A percentile compares a stretch with the other conserved stretches of the same genome.
phyloP scores from a whole-genome alignment of 768 basidiomycete genomes.

The Leccinum fibrillosum region DNA sequence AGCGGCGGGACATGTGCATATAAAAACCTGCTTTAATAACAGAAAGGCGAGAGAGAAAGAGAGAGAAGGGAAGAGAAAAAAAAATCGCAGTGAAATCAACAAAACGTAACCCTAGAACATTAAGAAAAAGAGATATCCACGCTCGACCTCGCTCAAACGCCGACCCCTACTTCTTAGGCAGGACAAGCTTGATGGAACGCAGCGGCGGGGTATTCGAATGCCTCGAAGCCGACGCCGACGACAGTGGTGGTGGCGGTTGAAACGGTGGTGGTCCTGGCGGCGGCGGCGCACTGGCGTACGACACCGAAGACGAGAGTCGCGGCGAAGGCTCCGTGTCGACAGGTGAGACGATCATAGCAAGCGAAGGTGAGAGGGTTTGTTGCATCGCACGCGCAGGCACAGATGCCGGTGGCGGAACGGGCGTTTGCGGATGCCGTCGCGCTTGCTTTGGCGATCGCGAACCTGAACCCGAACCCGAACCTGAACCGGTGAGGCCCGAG shows the following conservation, averaged over 20 bases:
- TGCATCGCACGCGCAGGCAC: constrained; percentile 32
- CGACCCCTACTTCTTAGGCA: constrained; percentile 28
- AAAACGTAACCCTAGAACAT: neutral
- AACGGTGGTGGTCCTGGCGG: constrained; percentile 13
- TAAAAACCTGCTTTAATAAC: neutral
- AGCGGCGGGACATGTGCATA: neutral
- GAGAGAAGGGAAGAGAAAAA: neutral
- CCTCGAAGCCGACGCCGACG: constrained; percentile 1
- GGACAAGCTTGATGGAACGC: constrained; percentile 30
- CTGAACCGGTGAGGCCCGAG: neutral
- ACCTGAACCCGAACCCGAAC: constrained; percentile 22
- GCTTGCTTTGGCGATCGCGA: constrained; percentile 35
- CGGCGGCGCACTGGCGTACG: constrained; percentile 14
- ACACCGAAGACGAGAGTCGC: constrained; percentile 27
- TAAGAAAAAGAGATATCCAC: neutral
- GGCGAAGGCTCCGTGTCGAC: constrained; percentile 33
- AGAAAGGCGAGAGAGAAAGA: neutral
- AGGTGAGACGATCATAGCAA: constrained; percentile 35
- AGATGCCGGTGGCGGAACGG: constrained; percentile 24
- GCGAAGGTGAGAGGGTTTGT: constrained; percentile 32
- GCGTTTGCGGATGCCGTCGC: constrained; percentile 33
- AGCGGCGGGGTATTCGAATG: constrained; percentile 29
- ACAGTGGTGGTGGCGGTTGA: constrained; percentile 5
- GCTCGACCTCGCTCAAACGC: neutral
- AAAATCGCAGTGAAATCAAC: neutral